phyloP scores from a whole-genome alignment of 2,329 filamentous ascomycete species.

The Colletotrichum higginsianum region DNA sequence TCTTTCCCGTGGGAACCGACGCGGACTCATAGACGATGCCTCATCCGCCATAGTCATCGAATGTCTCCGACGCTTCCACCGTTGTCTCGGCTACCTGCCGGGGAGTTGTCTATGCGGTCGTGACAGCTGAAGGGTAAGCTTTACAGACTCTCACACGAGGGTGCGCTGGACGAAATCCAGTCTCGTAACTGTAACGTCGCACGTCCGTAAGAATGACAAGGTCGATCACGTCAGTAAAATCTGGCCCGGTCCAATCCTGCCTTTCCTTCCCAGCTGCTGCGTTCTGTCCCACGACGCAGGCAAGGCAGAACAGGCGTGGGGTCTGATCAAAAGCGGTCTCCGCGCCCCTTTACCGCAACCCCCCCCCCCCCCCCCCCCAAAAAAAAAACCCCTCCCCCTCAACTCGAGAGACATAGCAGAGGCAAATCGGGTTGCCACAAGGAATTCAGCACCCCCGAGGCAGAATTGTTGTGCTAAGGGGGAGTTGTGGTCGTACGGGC shows the following conservation, averaged over 20 bases:
- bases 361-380: no score
- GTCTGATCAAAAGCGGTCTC: background rate
- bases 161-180: background rate
- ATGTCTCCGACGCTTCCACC: background rate
- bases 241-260: background rate
- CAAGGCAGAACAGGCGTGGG: background rate
- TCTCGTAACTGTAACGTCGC: background rate
- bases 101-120: background rate
- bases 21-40: background rate
- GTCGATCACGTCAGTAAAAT: background rate
- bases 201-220: background rate
- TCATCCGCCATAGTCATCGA: background rate
- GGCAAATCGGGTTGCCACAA: no score
- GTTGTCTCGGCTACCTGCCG: slow-evolving; percentile 25
- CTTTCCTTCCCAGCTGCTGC: background rate
- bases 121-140: slow-evolving; percentile 26
- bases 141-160: background rate
- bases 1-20: background rate
- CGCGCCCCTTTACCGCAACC: no score
- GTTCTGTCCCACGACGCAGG: background rate
- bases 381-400: no score
- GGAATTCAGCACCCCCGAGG: no score
- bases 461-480: background rate
- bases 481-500: background rate
- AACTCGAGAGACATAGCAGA: background rate